phyloP scores from a whole-genome alignment of 805 yeast species.

The Hanseniaspora nectarophila region DNA sequence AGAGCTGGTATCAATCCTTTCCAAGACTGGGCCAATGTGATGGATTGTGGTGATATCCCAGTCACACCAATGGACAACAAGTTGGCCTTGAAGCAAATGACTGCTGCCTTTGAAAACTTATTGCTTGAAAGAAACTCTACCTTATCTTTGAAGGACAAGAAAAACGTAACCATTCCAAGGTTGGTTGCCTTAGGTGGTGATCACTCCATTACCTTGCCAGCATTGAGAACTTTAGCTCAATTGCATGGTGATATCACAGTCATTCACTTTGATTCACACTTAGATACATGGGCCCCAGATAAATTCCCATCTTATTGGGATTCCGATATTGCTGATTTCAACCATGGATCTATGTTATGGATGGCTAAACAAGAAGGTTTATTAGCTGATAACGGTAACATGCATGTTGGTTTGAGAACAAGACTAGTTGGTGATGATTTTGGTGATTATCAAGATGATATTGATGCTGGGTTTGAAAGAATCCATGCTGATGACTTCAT shows the following conservation, averaged over 20 bases:
- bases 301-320: conserved; percentile 56
- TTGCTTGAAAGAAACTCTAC: conserved; percentile 25
- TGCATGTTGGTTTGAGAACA: conserved; percentile 70
- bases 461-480: conserved; percentile 54
- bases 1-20: conserved; percentile 55
- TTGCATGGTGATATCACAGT: conserved; percentile 58
- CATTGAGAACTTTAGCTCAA: conserved; percentile 49
- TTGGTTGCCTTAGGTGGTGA: conserved; percentile 72
- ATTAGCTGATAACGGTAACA: conserved; percentile 40
- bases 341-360: conserved; percentile 84
- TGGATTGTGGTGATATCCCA: conserved; percentile 62
- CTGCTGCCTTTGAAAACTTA: conserved; percentile 45
- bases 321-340: conserved; percentile 47
- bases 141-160: conserved; percentile 15
- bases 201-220: conserved; percentile 65
- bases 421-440: conserved; percentile 50
- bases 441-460: conserved; percentile 57
- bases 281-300: conserved; percentile 70
- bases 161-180: conserved; percentile 39
- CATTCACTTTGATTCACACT: conserved; percentile 75
- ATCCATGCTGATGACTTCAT: conserved; percentile 65
- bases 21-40: conserved; percentile 38
- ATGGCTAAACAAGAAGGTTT: conserved; percentile 62
- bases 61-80: conserved; percentile 57
- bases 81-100: conserved; percentile 52